Evolutionary conservation across 2,329 filamentous ascomycete species (phyloP).

Genomic region (Fusarium falciforme): DNA sequence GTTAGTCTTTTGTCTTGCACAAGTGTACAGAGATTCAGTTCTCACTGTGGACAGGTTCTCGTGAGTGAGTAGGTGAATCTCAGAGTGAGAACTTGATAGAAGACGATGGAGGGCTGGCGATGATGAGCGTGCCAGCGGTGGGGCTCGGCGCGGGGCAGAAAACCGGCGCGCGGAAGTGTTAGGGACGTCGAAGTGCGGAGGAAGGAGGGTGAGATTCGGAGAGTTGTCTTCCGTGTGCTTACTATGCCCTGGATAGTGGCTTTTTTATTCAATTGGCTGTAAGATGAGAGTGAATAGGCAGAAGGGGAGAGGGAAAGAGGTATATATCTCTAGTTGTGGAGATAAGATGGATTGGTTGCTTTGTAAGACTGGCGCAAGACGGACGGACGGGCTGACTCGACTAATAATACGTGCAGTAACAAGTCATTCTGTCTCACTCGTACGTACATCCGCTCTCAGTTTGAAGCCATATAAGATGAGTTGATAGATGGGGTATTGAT

Average conservation of each 20-base stretch:
- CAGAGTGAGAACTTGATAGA: conserved; percentile 19
- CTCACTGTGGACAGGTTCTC: background rate
- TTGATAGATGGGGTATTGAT: background rate
- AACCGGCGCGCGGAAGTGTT: background rate
- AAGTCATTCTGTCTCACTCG: background rate
- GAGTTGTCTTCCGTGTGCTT: conserved; percentile 23
- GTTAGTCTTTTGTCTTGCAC: background rate
- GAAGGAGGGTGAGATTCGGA: conserved; percentile 8
- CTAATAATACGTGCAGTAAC: background rate
- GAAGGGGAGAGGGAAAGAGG: background rate
- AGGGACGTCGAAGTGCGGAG: conserved; percentile 23
- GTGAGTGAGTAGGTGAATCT: conserved; percentile 1
- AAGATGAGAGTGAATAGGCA: background rate
- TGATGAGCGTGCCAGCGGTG: conserved; percentile 22
- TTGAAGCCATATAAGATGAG: background rate
- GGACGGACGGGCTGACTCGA: background rate
- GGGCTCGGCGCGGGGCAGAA: conserved; percentile 24
- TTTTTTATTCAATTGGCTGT: background rate
- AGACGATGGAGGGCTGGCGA: conserved; percentile 22
- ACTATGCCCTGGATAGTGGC: background rate
- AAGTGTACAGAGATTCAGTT: background rate
- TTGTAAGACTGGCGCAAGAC: background rate
- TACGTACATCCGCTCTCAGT: background rate
- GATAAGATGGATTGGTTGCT: background rate
- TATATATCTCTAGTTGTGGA: background rate